Percentiles rank a stretch among this genome's conserved stretches.
These are phyloP conservation scores for Coemansia pectinata DNA, from an alignment of 192 early-diverging fungal genomes.

Conservation along the genomic window DNA sequence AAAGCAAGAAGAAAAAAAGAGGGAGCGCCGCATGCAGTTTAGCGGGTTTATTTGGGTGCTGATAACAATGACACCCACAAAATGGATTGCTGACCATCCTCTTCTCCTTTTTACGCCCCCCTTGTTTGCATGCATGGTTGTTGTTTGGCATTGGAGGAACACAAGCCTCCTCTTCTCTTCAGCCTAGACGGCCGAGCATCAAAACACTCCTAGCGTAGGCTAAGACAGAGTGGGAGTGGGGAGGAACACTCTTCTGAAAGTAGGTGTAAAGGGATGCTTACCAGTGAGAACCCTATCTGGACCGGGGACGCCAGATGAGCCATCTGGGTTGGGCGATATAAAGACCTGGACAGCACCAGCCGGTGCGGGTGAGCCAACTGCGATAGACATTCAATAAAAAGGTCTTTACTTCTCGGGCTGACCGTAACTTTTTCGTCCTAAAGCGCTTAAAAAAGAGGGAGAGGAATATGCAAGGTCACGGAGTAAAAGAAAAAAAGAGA, in stretches of 20 bases:
- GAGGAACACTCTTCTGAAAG: neutral
- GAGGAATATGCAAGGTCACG: slow-evolving; percentile 3
- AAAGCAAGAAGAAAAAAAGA: neutral
- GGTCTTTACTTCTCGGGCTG: neutral
- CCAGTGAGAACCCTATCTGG: slow-evolving; percentile 20
- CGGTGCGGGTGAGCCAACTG: neutral
- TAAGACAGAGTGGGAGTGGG: neutral
- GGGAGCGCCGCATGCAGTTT: neutral
- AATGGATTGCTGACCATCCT: slow-evolving; percentile 10
- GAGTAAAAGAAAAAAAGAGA: neutral
- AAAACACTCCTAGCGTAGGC: neutral
- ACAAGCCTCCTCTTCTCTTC: neutral
- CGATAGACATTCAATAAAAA: slow-evolving; percentile 2
- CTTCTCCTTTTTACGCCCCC: slow-evolving; percentile 8
- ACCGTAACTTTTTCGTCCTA: slow-evolving; percentile 1
- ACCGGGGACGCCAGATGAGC: slow-evolving; percentile 1
- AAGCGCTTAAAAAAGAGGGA: slow-evolving; percentile 3
- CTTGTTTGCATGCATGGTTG: slow-evolving; percentile 1
- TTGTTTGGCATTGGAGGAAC: slow-evolving; percentile 1
- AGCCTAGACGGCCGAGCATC: neutral
- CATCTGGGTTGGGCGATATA: slow-evolving; percentile 1
- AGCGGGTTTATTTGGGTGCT: neutral
- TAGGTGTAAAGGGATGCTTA: slow-evolving; percentile 1
- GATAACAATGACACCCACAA: slow-evolving; percentile 1
- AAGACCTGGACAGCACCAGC: slow-evolving; percentile 7